Percentiles rank a stretch among this genome's conserved stretches.
Evolutionary conservation across 2,329 filamentous ascomycete species (phyloP).

Genomic region (Fusarium robinianum): DNA sequence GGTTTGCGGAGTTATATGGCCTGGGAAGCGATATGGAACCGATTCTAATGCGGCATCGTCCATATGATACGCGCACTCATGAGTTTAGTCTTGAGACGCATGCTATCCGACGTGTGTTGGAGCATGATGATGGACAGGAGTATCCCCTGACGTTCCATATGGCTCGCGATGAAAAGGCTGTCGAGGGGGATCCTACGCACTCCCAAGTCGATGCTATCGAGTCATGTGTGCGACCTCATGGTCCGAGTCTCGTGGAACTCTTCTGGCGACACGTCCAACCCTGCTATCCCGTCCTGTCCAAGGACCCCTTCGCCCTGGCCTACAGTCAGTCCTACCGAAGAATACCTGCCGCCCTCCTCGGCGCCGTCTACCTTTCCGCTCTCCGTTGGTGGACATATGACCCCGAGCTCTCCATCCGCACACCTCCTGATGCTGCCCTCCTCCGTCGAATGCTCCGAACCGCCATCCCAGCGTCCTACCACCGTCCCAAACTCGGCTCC

Average conservation of each 20-base stretch:
- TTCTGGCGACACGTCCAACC: conserved; percentile 65
- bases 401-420: conserved; percentile 38
- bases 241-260: conserved; percentile 61
- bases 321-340: conserved; percentile 55
- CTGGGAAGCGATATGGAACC: conserved; percentile 43
- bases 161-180: conserved; percentile 39
- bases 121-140: conserved; percentile 49
- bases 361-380: conserved; percentile 59
- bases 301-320: conserved; percentile 58
- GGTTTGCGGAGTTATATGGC: conserved; percentile 41
- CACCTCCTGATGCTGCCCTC: conserved; percentile 32
- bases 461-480: conserved; percentile 37
- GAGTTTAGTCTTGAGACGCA: conserved; percentile 59
- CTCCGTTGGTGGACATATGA: conserved; percentile 59
- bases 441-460: conserved; percentile 32
- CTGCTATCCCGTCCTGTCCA: conserved; percentile 57
- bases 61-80: conserved; percentile 54
- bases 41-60: conserved; percentile 46
- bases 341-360: conserved; percentile 57
- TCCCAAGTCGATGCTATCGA: conserved; percentile 54
- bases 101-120: conserved; percentile 61
- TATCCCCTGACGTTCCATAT: conserved; percentile 43
- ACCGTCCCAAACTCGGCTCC: conserved; percentile 39
- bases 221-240: conserved; percentile 61
- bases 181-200: conserved; percentile 33